These are phyloP conservation scores for Fusarium temperatum DNA, from an alignment of 2,329 filamentous ascomycete species.

Conservation along the genomic window DNA sequence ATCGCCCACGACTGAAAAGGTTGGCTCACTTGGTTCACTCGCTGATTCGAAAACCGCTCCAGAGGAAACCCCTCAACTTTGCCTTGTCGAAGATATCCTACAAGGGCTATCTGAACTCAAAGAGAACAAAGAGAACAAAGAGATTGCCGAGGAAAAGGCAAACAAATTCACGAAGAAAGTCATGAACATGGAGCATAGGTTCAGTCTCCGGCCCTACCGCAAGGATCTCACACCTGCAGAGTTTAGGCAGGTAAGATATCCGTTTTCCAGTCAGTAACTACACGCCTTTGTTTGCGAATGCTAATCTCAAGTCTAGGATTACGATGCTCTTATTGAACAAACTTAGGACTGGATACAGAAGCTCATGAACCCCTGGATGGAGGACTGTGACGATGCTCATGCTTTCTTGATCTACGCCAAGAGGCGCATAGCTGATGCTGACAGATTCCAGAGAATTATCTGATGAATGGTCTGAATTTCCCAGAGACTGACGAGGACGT, in stretches of 20 bases:
- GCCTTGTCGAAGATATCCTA: constrained; percentile 35
- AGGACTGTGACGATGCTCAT: constrained; percentile 41
- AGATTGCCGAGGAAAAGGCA: constrained; percentile 45
- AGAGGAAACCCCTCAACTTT: constrained; percentile 28
- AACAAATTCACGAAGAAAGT: constrained; percentile 39
- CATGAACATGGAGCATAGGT: constrained; percentile 37
- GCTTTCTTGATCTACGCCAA: constrained; percentile 28
- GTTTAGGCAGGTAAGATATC: constrained; percentile 45
- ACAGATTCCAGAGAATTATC: constrained; percentile 41
- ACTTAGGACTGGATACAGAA: constrained; percentile 50
- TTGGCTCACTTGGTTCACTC: constrained; percentile 29
- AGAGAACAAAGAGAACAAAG: constrained; percentile 31
- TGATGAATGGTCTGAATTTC: constrained; percentile 45
- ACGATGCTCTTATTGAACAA: constrained; percentile 46
- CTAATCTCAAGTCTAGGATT: constrained; percentile 45
- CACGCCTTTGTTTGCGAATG: neutral
- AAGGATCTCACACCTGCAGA: constrained; percentile 50
- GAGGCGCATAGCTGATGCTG: constrained; percentile 39
- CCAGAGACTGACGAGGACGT: constrained; percentile 53
- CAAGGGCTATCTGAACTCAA: constrained; percentile 23
- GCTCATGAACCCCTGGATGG: constrained; percentile 46
- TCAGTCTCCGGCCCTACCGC: constrained; percentile 53
- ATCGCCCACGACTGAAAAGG: constrained; percentile 22
- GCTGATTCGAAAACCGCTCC: constrained; percentile 23
- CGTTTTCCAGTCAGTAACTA: neutral